Evolutionary conservation across 495 filamentous ascomycete species (phyloP), one percentile per base, ranked within the genome.

Genomic region (Aspergillus egyptiacus): DNA sequence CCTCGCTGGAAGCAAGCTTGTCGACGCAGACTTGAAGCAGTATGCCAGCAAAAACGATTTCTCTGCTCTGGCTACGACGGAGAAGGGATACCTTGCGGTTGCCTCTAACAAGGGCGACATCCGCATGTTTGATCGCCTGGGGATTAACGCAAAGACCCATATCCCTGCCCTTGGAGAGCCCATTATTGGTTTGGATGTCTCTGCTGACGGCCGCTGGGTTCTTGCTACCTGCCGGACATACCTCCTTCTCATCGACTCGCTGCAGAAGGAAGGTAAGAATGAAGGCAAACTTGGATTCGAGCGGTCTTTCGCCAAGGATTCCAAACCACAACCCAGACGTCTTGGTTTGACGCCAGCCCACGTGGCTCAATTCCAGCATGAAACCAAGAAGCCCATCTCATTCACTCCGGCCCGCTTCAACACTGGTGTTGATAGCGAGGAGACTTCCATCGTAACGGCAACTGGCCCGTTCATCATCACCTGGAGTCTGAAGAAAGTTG

Each of bases 81-180:
- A 90, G 61, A 89, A 96, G 66, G 93, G 93, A 13, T 93, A 97
- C 58, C 85, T 98, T 53, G 93, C 94, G 19, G 91, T 98, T 17
- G 93, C 91, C 2, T 95, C 88, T 25, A 94, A 89, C 72, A 98
- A 98, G 72, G 93, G 93, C 50, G 93, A 98, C 60, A 91, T 98
- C 45, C 87, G 93, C 36, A 80, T 98, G 63, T 97, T 97, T 60
- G 94, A 98, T 66, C 86, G 89, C 25, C 79, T 97, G 2, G 94
- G 94, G 11, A 91, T 97, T 69, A 95, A 95, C 58, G 93, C 93
- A 14, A 98, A 98, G 75, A 96, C 93, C 1, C 86, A 91, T 48
- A 91, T 98, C 54, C 93, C 93, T 5, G 91, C 94, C 13, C 83
- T 98, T 39, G 93, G 93, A 46, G 93, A 98, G 60, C 79, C 89